Evolutionary conservation across 140 eudicot genomes (phyloP).

Genomic region (Senecio squalidus): DNA sequence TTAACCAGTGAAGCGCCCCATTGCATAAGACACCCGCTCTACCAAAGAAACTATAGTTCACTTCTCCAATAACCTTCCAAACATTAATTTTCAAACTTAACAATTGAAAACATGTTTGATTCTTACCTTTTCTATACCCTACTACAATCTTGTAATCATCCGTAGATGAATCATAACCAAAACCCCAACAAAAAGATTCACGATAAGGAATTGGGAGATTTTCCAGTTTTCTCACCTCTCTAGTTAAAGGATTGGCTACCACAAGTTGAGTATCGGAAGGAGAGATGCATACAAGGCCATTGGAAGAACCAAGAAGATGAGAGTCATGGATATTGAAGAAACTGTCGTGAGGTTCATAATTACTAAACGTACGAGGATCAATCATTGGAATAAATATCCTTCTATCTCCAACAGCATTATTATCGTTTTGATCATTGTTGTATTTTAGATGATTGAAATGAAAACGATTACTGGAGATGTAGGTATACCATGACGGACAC

Average conservation of each 20-base stretch:
- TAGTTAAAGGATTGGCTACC: slow-evolving; percentile 7
- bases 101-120: slow-evolving; percentile 1
- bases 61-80: slow-evolving; percentile 15
- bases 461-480: no score
- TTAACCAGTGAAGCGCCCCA: slow-evolving; percentile 18
- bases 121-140: background rate
- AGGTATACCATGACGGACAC: no score
- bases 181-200: background rate
- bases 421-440: no score
- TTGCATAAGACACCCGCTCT: slow-evolving; percentile 11
- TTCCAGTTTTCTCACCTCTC: slow-evolving; percentile 18
- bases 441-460: no score
- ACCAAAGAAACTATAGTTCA: background rate
- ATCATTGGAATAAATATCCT: background rate
- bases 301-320: slow-evolving; percentile 3
- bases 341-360: background rate
- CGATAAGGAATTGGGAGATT: background rate
- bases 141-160: slow-evolving; percentile 15
- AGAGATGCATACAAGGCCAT: slow-evolving; percentile 18
- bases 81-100: slow-evolving; percentile 8
- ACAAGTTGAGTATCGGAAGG: background rate
- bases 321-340: background rate
- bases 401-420: background rate
- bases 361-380: no score
- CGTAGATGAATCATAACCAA: slow-evolving; percentile 15